These are phyloP conservation scores for Penicilliopsis zonata DNA, from an alignment of 495 filamentous ascomycete genomes.

Conservation along the genomic window DNA sequence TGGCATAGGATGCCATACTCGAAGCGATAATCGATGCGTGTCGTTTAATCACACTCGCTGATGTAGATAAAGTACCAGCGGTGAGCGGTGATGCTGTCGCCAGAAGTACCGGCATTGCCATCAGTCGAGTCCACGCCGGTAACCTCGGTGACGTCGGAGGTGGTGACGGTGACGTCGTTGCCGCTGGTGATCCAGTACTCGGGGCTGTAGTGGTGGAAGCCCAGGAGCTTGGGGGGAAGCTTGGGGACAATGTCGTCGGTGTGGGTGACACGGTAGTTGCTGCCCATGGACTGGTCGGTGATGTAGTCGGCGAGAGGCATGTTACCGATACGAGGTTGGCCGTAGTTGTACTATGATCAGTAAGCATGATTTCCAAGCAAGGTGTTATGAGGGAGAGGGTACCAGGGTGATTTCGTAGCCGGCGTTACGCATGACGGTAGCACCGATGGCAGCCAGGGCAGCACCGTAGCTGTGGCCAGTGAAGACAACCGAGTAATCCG, in stretches of 20 bases:
- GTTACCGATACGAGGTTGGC: constrained; percentile 51
- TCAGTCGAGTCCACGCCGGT: constrained; percentile 11
- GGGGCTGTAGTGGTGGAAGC: constrained; percentile 47
- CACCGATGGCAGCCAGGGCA: constrained; percentile 46
- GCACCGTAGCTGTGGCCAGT: constrained; percentile 57
- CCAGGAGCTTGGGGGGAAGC: constrained; percentile 39
- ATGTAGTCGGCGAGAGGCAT: constrained; percentile 38
- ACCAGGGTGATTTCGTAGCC: constrained; percentile 21
- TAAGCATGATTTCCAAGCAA: neutral
- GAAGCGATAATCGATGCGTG: no score
- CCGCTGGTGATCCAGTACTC: constrained; percentile 45
- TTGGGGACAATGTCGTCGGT: constrained; percentile 49
- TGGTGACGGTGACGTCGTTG: constrained; percentile 17
- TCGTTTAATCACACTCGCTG: constrained; percentile 4
- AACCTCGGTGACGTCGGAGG: constrained; percentile 16
- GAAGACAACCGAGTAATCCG: constrained; percentile 37
- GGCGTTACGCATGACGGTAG: constrained; percentile 36
- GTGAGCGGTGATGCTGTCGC: constrained; percentile 18
- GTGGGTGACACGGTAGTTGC: constrained; percentile 53
- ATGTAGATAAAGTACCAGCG: constrained; percentile 28
- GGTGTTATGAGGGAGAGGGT: neutral
- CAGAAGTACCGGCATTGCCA: constrained; percentile 18
- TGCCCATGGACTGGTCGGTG: constrained; percentile 22
- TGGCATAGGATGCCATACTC: no score
- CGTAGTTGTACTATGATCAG: constrained; percentile 44